These are phyloP conservation scores for Durusdinium trenchii DNA, from an alignment of 73 alveolate genomes.

Conservation along the genomic window DNA sequence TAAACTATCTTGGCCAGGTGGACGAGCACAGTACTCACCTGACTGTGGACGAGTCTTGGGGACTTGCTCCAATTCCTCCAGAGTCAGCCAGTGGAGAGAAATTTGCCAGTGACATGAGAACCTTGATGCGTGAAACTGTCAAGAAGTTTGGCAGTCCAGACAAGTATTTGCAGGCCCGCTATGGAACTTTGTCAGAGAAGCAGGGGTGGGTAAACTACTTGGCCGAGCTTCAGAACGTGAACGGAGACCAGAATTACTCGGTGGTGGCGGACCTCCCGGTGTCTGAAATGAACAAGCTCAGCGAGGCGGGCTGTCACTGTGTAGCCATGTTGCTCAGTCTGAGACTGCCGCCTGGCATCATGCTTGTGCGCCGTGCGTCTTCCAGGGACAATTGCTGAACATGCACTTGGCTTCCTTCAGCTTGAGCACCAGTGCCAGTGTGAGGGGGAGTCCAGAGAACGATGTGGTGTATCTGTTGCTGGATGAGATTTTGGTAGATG, in stretches of 20 bases:
- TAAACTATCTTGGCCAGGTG: too few relatives aligned
- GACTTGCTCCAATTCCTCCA: neutral
- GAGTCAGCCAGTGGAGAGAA: neutral
- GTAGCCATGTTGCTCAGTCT: too few relatives aligned
- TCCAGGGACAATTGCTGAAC: neutral
- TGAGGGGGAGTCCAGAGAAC: slow-evolving; percentile 18
- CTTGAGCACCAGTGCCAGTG: neutral
- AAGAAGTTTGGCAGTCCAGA: slow-evolving; percentile 27
- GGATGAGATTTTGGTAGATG: slow-evolving; percentile 46
- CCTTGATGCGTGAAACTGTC: neutral
- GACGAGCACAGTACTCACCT: neutral
- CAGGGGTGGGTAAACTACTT: slow-evolving; percentile 46
- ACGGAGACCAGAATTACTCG: neutral
- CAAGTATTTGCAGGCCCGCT: slow-evolving; percentile 8
- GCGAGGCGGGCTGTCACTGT: too few relatives aligned
- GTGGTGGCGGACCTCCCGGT: neutral
- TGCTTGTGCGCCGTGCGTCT: neutral
- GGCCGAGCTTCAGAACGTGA: neutral
- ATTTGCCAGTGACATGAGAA: neutral
- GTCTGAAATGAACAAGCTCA: neutral
- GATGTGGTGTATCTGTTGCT: slow-evolving; percentile 2
- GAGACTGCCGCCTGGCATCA: too few relatives aligned
- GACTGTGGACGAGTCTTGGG: slow-evolving; percentile 31
- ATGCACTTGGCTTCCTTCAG: slow-evolving; percentile 28
- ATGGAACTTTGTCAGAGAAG: neutral